Percentiles rank a stretch among this genome's conserved stretches.
These are phyloP conservation scores for Cryptococcus hybrid DNA, from an alignment of 1,284 basidiomycete species.

Conservation along the genomic window DNA sequence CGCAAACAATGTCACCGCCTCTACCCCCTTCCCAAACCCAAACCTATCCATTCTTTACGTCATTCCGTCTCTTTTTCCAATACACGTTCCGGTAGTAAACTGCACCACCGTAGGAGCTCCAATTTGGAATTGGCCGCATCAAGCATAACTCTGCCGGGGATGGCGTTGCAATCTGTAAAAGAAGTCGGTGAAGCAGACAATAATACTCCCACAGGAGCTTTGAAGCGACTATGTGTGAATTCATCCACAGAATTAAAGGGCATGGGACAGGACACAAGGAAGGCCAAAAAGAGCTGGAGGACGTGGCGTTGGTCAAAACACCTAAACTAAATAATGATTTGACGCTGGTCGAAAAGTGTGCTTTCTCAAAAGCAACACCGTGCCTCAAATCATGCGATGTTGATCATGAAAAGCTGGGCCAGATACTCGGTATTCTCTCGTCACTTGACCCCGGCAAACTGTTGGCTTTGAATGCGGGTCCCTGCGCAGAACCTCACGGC, in stretches of 20 bases:
- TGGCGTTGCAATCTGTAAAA: conserved; percentile 5
- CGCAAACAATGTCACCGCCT: conserved; percentile 7
- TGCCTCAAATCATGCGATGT: neutral
- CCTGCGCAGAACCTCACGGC: too few relatives aligned
- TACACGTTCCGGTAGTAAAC: conserved; percentile 1
- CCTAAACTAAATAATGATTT: too few relatives aligned
- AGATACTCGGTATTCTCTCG: conserved; percentile 3
- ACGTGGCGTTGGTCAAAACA: neutral
- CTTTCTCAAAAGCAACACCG: too few relatives aligned
- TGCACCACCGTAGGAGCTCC: conserved; percentile 10
- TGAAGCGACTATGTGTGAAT: conserved; percentile 13
- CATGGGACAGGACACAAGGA: too few relatives aligned
- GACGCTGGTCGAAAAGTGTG: too few relatives aligned
- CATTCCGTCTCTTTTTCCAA: conserved; percentile 20
- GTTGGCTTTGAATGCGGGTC: neutral
- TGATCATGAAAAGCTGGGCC: neutral
- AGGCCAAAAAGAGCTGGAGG: neutral
- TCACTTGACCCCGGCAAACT: neutral
- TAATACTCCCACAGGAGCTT: conserved; percentile 19
- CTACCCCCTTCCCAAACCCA: conserved; percentile 28
- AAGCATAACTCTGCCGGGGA: neutral
- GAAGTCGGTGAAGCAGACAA: conserved; percentile 6
- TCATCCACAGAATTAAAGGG: neutral
- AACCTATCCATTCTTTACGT: conserved; percentile 7
- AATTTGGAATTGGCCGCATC: conserved; percentile 6